phyloP scores from a whole-genome alignment of 164 flowering plant species.

The Houttuynia cordata region DNA sequence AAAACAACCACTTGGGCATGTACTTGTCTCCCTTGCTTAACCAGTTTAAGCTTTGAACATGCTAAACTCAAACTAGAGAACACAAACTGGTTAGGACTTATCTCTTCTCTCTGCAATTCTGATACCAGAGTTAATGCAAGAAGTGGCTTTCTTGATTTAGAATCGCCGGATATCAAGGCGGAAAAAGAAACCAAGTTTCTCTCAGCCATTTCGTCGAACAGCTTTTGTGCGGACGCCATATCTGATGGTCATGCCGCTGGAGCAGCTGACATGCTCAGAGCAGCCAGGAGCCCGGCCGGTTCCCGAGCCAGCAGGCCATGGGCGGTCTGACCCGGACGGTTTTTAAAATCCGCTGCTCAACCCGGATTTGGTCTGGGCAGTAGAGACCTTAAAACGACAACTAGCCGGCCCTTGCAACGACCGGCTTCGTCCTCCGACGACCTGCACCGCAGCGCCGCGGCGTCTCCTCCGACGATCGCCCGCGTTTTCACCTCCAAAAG shows the following conservation, averaged over 20 bases:
- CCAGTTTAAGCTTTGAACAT: conserved; percentile 14
- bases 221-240: conserved; percentile 33
- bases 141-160: conserved; percentile 62
- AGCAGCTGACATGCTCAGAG: conserved; percentile 5
- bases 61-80: conserved; percentile 19
- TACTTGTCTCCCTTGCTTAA: conserved; percentile 18
- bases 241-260: conserved; percentile 30
- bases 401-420: too few species aligned
- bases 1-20: conserved; percentile 19
- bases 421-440: too few species aligned
- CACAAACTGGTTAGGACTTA: conserved; percentile 33
- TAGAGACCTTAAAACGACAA: too few species aligned
- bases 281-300: not conserved
- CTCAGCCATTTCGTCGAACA: conserved; percentile 40
- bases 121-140: conserved; percentile 41
- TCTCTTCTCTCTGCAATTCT: conserved; percentile 25
- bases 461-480: too few species aligned
- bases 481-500: too few species aligned
- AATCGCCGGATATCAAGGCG: conserved; percentile 62
- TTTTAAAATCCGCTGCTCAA: too few species aligned
- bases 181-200: conserved; percentile 65
- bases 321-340: too few species aligned
- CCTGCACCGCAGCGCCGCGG: too few species aligned
- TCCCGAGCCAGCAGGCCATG: too few species aligned
- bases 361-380: too few species aligned